These are phyloP conservation scores for Coelastrella sp. DNA, from an alignment of 139 green algal genomes.

Conservation along the genomic window DNA sequence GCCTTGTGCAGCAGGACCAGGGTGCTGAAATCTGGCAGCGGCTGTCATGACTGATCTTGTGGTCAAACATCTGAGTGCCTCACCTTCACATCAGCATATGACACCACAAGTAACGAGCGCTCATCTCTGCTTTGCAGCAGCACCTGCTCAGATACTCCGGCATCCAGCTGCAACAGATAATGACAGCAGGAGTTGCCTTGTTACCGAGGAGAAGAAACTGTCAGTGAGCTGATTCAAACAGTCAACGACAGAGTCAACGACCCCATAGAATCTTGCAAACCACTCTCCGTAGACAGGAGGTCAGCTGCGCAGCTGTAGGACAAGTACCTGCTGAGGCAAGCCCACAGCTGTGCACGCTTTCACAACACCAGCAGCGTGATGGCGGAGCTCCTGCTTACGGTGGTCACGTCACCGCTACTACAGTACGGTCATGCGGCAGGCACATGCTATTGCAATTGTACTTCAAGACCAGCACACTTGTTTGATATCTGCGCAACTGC, in stretches of 20 bases:
- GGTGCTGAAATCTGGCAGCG: not conserved
- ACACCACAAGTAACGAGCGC: slow-evolving; percentile 89
- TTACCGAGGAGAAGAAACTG: not conserved
- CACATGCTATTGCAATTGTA: too few relatives aligned
- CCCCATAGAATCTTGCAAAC: too few relatives aligned
- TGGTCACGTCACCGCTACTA: not conserved
- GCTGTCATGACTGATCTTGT: not conserved
- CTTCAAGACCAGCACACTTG: too few relatives aligned
- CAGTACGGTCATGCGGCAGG: too few relatives aligned
- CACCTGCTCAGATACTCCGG: slow-evolving; percentile 84
- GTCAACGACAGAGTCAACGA: too few relatives aligned
- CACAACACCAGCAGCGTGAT: not conserved
- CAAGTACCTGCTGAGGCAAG: too few relatives aligned
- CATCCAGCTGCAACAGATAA: slow-evolving; percentile 69
- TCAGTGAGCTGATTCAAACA: too few relatives aligned
- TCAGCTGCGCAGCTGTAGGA: too few relatives aligned
- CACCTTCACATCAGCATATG: slow-evolving; percentile 89
- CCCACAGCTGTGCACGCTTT: not conserved
- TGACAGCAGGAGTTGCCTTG: not conserved
- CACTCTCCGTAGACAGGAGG: too few relatives aligned
- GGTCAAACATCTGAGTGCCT: not conserved
- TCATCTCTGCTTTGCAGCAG: slow-evolving; percentile 91
- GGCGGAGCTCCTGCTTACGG: too few relatives aligned
- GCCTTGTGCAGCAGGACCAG: not conserved
- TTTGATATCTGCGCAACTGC: not conserved